Conservation (phyloP, 208 protist species). For the Kentomonas sorsogonicus region DNA sequence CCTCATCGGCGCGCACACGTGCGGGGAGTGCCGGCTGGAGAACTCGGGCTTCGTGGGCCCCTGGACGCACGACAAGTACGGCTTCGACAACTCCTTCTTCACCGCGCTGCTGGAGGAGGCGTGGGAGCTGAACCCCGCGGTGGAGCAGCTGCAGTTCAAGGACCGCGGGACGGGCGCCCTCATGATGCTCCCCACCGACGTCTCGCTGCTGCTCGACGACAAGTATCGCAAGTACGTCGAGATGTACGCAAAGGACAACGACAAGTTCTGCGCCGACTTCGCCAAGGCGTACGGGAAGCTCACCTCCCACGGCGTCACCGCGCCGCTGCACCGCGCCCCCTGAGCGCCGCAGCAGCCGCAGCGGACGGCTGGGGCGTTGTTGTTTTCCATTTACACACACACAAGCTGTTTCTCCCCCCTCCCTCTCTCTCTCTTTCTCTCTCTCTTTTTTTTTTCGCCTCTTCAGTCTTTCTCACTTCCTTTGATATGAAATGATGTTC, state of each 20-base stretch:
- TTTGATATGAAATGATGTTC: neutral
- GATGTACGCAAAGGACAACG: conserved; percentile 1
- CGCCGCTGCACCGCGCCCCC: neutral
- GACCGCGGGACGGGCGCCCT: conserved; percentile 65
- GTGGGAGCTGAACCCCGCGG: conserved; percentile 71
- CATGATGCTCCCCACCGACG: conserved; percentile 93
- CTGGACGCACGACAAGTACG: conserved; percentile 87
- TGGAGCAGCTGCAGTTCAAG: conserved; percentile 71
- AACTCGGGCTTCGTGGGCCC: conserved; percentile 82
- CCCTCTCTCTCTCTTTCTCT: neutral
- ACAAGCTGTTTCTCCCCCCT: neutral
- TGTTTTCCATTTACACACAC: no score
- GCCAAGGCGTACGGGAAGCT: neutral
- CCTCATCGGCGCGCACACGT: conserved; percentile 89
- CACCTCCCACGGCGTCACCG: neutral
- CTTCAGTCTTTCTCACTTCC: neutral
- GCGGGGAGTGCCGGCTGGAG: conserved; percentile 87
- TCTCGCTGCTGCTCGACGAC: conserved; percentile 77
- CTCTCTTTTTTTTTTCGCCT: neutral
- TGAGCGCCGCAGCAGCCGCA: neutral
- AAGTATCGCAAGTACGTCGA: conserved; percentile 78
- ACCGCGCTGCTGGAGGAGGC: conserved; percentile 68
- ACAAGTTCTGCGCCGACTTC: neutral
- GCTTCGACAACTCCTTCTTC: conserved; percentile 93
- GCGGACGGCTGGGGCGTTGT: no score